Evolutionary conservation across 2,329 filamentous ascomycete species (phyloP).

Genomic region (Dothistroma pini): DNA sequence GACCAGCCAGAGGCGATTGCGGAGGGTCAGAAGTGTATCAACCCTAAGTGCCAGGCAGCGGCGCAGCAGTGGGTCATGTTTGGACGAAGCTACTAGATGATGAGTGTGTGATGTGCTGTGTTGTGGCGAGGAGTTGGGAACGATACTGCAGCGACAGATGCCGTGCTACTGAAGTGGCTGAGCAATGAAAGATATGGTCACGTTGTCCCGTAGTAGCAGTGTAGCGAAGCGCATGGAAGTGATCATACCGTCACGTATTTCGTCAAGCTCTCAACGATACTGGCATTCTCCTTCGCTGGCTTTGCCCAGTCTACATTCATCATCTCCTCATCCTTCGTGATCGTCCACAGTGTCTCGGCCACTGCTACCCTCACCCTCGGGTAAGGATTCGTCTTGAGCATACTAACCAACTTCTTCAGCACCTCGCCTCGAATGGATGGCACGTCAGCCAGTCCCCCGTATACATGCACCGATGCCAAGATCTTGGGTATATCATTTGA

Average conservation of each 20-base stretch:
- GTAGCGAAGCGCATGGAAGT: background rate
- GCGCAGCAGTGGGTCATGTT: slow-evolving; percentile 93
- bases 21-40: slow-evolving; percentile 83
- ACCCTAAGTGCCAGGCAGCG: slow-evolving; percentile 72
- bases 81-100: slow-evolving; percentile 52
- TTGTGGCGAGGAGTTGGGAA: slow-evolving; percentile 2
- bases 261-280: slow-evolving; percentile 9
- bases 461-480: slow-evolving; percentile 74
- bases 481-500: slow-evolving; percentile 78
- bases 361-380: slow-evolving; percentile 59
- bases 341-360: slow-evolving; percentile 41
- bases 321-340: slow-evolving; percentile 35
- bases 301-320: slow-evolving; percentile 25
- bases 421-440: slow-evolving; percentile 53
- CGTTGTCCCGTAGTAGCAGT: no score
- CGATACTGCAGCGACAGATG: background rate
- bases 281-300: slow-evolving; percentile 12
- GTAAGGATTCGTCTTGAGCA: slow-evolving; percentile 74
- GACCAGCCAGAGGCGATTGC: slow-evolving; percentile 75
- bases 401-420: slow-evolving; percentile 63
- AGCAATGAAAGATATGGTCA: background rate
- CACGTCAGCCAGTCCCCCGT: slow-evolving; percentile 64
- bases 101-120: background rate
- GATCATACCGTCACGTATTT: slow-evolving; percentile 1
- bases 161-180: background rate